Conservation (phyloP, 768 basidiomycete species). For the Suillus paluster region DNA sequence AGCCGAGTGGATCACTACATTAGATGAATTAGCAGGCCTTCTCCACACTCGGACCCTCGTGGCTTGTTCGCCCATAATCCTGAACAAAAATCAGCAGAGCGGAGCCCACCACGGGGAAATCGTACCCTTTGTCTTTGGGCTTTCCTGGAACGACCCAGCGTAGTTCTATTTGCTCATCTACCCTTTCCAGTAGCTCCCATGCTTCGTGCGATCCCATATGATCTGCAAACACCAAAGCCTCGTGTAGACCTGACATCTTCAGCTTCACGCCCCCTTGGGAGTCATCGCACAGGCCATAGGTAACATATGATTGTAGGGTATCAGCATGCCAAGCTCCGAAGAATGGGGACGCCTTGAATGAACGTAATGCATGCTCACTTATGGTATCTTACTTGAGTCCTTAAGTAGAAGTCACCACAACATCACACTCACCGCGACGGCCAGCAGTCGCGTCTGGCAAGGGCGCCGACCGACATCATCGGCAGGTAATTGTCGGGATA, state of each 20-base stretch:
- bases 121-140: constrained; percentile 16
- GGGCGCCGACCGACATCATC: constrained; percentile 44
- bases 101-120: neutral
- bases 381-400: neutral
- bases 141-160: constrained; percentile 33
- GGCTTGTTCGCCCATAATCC: constrained; percentile 17
- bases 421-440: constrained; percentile 49
- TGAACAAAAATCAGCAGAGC: constrained; percentile 10
- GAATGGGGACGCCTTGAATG: constrained; percentile 61
- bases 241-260: constrained; percentile 70
- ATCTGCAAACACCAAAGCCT: constrained; percentile 65
- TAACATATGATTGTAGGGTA: constrained; percentile 62
- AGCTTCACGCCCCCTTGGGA: constrained; percentile 50
- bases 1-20: constrained; percentile 29
- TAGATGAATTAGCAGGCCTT: constrained; percentile 33
- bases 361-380: constrained; percentile 62
- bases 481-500: neutral
- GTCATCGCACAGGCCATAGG: constrained; percentile 51
- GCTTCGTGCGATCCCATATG: constrained; percentile 23
- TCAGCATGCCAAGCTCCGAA: constrained; percentile 73
- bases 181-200: constrained; percentile 31
- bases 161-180: constrained; percentile 31
- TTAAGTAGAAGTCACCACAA: neutral
- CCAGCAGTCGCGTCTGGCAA: constrained; percentile 69
- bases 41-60: constrained; percentile 32